Base-by-base conservation (phyloP, 2,329 filamentous ascomycete species). In the Microcyclospora pomicola region DNA sequence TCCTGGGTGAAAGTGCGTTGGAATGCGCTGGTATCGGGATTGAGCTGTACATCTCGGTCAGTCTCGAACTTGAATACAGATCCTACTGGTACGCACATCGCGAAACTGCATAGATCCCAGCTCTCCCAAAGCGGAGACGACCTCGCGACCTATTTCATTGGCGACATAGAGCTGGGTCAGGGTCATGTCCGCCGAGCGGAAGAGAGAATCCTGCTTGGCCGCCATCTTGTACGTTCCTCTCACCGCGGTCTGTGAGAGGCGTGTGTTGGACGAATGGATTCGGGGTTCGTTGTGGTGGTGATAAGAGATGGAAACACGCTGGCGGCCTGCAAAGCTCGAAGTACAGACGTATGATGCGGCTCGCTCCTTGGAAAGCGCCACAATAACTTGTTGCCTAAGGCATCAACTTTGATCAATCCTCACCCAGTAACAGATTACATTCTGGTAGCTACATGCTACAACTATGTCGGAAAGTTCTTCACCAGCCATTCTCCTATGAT, bases 121-220 rank as follows among this genome's bases (percentile, higher is more conserved):
- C 73, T 98, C 91, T 59, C 91, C 91, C 48, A 98, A 71, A 40
- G 88, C 88, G 59, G 87, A 94, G 47, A 96, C 87, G 54, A 95
- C 88, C 69, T 98, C 92, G 59, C 91, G 79, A 53, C 91, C 88
- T 53, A 98, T 96, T 72, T 98, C 91, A 61, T 95, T 96, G 58
- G 91, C 85, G 56, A 98, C 92, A 67, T 96, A 98, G 58, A 98
- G 81, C 78, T 98, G 91, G 58, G 93, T 93, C 80, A 98, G 81
- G 73, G 86, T 95, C 91, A 98, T 98, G 66, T 95, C 84, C 83
- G 86, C 84, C 61, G 91, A 98, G 75, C 92, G 88, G 79, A 98
- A 96, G 71, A 95, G 83, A 65, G 87, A 94, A 68, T 96, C 86
- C 68, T 84, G 69, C 37, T 61, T 55, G 40, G 70, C 65, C 64